These are phyloP conservation scores for Colletotrichum sp. DNA, from an alignment of 2,329 filamentous ascomycete species.

Conservation along the genomic window DNA sequence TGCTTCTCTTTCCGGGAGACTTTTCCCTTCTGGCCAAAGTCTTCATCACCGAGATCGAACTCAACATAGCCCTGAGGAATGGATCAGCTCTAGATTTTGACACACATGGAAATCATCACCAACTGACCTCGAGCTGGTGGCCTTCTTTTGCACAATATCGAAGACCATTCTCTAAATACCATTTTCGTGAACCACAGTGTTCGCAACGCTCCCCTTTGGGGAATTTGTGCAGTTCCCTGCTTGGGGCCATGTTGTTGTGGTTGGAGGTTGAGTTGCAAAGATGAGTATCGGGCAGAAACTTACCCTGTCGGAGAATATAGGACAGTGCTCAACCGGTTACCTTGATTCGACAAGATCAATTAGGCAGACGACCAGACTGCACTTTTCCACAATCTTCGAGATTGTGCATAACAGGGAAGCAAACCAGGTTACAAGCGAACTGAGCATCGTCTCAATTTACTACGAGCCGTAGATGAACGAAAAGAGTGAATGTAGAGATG, in stretches of 20 bases:
- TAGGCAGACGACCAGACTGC: not conserved
- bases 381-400: not conserved
- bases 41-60: slow-evolving; percentile 67
- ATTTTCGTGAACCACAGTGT: slow-evolving; percentile 73
- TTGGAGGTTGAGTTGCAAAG: not conserved
- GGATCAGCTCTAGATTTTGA: not conserved
- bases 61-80: slow-evolving; percentile 54
- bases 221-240: slow-evolving; percentile 53
- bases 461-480: not conserved
- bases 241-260: slow-evolving; percentile 39
- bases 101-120: not conserved
- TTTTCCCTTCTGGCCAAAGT: slow-evolving; percentile 66
- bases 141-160: slow-evolving; percentile 78
- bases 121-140: slow-evolving; percentile 74
- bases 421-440: not conserved
- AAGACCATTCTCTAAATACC: slow-evolving; percentile 77
- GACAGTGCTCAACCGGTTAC: not conserved
- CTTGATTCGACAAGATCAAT: not conserved
- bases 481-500: not conserved
- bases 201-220: slow-evolving; percentile 59
- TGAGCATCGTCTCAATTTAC: not conserved
- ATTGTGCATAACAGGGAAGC: not conserved
- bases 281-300: not conserved
- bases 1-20: slow-evolving; percentile 63
- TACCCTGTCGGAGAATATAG: not conserved